Evolutionary conservation across 257 asterid genomes (phyloP), one percentile per base, ranked within the genome.

Genomic region (Galeopsis tetrahit): DNA sequence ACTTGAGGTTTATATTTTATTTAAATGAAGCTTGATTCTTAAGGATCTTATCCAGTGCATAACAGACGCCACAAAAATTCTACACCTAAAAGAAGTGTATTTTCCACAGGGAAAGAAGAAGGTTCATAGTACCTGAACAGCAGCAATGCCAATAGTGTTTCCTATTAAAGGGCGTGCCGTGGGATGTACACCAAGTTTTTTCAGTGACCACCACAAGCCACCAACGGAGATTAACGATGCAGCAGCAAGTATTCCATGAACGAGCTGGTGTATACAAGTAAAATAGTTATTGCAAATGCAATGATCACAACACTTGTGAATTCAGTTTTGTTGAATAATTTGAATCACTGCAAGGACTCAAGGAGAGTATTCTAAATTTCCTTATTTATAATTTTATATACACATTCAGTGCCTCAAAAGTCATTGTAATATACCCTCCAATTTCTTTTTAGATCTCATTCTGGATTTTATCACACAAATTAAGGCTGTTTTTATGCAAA

Each of bases 211-310:
- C 96, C 97, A 90, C 75, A 92, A 74, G 62, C 89, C 91, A 67
- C 86, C 80, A 28, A 90, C 78, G n/a, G 90, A 82, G 71, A 75
- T 69, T 70, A 92, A 82, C 48, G 97, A 85, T 32, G 93, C 83
- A 66, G 87, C 81, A 61, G 97, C 94, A 44, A 92, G 98, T 48
- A 88, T 78, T 46, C 90, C 90, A 74, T 92, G 96, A 68, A 85
- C 90, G 51, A 90, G 82, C 97, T 90, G 85, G 75, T 39, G 43
- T 46, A 31, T 6, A 68, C 3, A 21, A 48, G 62, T 17, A 55
- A 40, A 40, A 39, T 40, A 28, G n/a, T 36, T 51, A 48, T 9
- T 1, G 44, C 28, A 8, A 38, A 17, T 49, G 39, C 17, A 31
- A 34, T 17, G 59, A 39, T 55, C 55, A 69, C 33, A 15, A 4